Base-by-base conservation (phyloP, 208 protist species). In the Acanthamoeba rhysodes region DNA sequence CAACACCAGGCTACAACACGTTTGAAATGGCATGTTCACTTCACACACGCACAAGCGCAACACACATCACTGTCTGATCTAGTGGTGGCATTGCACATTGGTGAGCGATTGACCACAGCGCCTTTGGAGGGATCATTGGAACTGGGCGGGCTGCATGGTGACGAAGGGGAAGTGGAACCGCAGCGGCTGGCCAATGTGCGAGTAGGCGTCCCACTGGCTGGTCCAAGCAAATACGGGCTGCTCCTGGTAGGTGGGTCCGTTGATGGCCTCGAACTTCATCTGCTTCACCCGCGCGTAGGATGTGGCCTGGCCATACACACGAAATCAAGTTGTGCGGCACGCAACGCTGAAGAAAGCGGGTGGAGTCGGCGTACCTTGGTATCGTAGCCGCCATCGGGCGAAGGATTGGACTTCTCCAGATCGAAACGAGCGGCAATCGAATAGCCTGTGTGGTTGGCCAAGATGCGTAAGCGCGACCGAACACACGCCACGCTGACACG, bases 371-470 rank as follows among this genome's bases (percentile, higher is more conserved):
- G 68, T 32, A 96, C 84, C 90, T 97, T 97, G 64, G 96, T 88
- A 55, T 97, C 96, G 68, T 90, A 93, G 95, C 96, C 90, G 64
- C 96, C 96, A 0, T 80, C 92, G 29, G 80, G 76, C 48, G 41
- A 10, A 27, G 76, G 55, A 5, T 59, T 29, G 29, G 20, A 14
- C 76, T 95, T 80, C n/a, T 50, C 57, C 53, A 97, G 62, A 53
- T 97, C 96, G 12, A 68, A 84, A 34, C 96, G 85, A 37, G 59
- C 57, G n/a, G 62, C 68, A 66, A 97, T 97, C 24, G 95, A 95
- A 20, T 91, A 95, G n/a, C 74, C 74, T 82, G 74, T 5, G 12
- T 41, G 37, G 29, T 72, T 9, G 66, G 18, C 29, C 22, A 34
- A 72, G 29, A 37, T 9, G 66, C 50, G 37, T 41, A 1, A 41